A percentile compares a stretch with the other conserved stretches of the same genome.
Conservation (phyloP, 2,329 filamentous ascomycete species). For the Rhynchosporium secalis region DNA sequence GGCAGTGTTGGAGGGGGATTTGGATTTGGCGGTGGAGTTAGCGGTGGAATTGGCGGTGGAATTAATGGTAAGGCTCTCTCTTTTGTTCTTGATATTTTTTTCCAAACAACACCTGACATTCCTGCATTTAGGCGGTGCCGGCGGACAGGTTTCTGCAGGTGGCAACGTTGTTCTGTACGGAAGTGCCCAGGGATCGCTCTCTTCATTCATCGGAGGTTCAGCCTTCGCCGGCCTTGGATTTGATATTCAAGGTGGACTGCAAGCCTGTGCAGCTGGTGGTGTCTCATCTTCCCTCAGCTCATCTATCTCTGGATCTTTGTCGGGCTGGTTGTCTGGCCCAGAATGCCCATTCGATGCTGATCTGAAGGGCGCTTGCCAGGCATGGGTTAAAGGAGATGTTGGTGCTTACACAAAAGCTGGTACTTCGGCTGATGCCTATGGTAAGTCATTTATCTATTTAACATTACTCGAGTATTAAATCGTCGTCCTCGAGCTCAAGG, state of each 20-base stretch:
- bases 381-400: not conserved
- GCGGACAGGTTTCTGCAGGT: not conserved
- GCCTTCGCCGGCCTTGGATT: not conserved
- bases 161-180: not conserved
- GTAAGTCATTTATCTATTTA: not conserved
- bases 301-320: not conserved
- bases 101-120: too few species aligned
- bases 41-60: not conserved
- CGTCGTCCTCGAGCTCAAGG: too few species aligned
- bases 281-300: not conserved
- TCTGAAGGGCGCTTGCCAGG: not conserved
- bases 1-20: not conserved
- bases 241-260: not conserved
- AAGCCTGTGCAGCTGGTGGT: not conserved
- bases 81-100: too few species aligned
- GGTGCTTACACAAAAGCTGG: not conserved
- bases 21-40: not conserved
- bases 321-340: not conserved
- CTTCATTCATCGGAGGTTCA: not conserved
- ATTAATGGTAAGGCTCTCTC: not conserved
- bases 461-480: too few species aligned
- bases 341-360: not conserved
- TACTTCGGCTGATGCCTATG: conserved; percentile 6
- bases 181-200: not conserved
- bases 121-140: not conserved